phyloP scores from a whole-genome alignment of 805 yeast genomes.

The Kazachstania viticola region DNA sequence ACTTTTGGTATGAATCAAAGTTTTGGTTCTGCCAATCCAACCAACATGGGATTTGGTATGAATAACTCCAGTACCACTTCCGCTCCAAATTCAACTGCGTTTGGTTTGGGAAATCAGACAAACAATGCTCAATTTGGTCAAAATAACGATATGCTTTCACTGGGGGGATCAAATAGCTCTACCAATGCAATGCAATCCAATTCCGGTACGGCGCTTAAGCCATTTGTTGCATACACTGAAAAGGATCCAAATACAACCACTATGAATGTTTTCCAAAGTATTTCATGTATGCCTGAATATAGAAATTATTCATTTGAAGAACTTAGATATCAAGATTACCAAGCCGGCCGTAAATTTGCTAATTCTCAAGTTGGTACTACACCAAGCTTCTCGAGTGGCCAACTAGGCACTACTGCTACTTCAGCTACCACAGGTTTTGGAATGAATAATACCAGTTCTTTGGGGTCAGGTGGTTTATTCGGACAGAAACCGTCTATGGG shows the following conservation, averaged over 20 bases:
- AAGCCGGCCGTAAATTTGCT: conserved; percentile 37
- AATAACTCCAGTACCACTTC: no score
- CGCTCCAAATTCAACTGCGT: no score
- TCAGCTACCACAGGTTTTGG: conserved; percentile 1
- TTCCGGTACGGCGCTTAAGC: conserved; percentile 28
- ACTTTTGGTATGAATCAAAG: no score
- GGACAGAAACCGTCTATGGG: conserved; percentile 10
- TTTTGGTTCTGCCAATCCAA: no score
- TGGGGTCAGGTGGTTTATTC: conserved; percentile 16
- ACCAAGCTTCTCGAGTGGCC: neutral
- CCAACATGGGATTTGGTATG: no score
- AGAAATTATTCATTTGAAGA: conserved; percentile 75
- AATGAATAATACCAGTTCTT: conserved; percentile 1
- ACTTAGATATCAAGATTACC: conserved; percentile 79
- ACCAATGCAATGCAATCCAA: neutral
- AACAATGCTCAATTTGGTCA: no score
- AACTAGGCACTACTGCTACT: neutral
- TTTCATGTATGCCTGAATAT: conserved; percentile 86
- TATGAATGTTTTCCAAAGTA: conserved; percentile 54
- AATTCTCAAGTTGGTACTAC: neutral
- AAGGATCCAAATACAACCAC: conserved; percentile 52
- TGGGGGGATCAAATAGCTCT: neutral
- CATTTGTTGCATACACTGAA: conserved; percentile 60
- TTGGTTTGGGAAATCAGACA: neutral
- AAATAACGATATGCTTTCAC: no score